Evolutionary conservation across 805 yeast species (phyloP), one percentile per base, ranked within the genome.

Genomic region (Yarrowia divulgata): DNA sequence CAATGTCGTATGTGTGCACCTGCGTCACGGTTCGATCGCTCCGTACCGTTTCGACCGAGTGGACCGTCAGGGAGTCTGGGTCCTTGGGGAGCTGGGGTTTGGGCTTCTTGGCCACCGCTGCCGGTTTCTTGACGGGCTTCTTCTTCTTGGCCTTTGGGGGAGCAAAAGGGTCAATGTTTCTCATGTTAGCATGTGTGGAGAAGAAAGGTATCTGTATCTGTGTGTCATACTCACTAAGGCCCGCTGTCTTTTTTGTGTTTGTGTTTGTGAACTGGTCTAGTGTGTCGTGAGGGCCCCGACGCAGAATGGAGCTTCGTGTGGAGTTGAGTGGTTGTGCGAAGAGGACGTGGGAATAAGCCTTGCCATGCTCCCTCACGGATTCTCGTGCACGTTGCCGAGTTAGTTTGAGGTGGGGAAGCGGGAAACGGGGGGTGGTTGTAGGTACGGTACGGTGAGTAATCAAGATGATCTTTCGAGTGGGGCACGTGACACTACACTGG

Each of bases 151-250:
- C 48, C 63, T 55, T 55, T 19, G 62, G 62, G 16, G 63, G 48
- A 23, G 63, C 63, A 57, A 57, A 57, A 16, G n/a, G 37, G 48
- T 57, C 63, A 42, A 57, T 40, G 63, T 57, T 57, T n/a, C 63
- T 57, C 63, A 57, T 57, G 63, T 57, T 57, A 57, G 63, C 37
- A 57, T 40, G 29, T 3, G 48, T n/a, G n/a, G n/a, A n/a, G n/a
- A n/a, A n/a, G n/a, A n/a, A n/a, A n/a, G n/a, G n/a, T n/a, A n/a
- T n/a, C n/a, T n/a, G n/a, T n/a, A n/a, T n/a, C n/a, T n/a, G n/a
- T n/a, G 37, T 34, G 37, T 34, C 37, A 54, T 54, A 54, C 60
- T 54, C 60, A 54, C 60, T 54, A 54, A 43, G 14, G 23, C 16
- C 57, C 42, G 40, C 5, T 3, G 39, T 52, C 39, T 14, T 19